A percentile compares a stretch with the other conserved stretches of the same genome.
Conservation (phyloP, 495 filamentous ascomycete genomes). For the Cairneyella variabilis region DNA sequence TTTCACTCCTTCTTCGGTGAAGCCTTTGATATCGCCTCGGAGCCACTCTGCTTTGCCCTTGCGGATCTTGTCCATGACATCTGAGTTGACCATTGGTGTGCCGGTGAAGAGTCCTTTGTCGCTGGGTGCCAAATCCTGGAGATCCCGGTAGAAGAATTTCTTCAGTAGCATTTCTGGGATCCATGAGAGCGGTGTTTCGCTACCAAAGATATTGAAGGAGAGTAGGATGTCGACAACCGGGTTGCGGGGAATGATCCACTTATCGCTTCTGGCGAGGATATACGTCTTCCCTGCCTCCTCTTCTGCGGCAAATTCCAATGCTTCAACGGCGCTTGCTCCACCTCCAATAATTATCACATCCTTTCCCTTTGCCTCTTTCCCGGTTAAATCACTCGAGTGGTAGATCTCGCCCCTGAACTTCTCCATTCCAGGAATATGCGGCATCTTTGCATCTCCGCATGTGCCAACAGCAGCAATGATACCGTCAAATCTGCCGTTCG, state of each 20-base stretch:
- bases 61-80: constrained; percentile 76
- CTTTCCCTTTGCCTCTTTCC: constrained; percentile 66
- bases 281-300: constrained; percentile 63
- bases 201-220: constrained; percentile 73
- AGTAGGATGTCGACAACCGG: constrained; percentile 68
- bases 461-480: constrained; percentile 74
- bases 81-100: constrained; percentile 83
- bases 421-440: constrained; percentile 59
- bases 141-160: constrained; percentile 80
- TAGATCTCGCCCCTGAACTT: constrained; percentile 64
- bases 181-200: constrained; percentile 69
- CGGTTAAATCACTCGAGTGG: constrained; percentile 72
- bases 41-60: constrained; percentile 72
- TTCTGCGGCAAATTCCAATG: constrained; percentile 71
- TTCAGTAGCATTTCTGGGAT: constrained; percentile 73
- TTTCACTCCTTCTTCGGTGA: constrained; percentile 58
- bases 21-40: constrained; percentile 69
- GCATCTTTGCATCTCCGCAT: constrained; percentile 73
- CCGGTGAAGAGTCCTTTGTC: constrained; percentile 71
- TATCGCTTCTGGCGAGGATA: constrained; percentile 74
- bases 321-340: constrained; percentile 79
- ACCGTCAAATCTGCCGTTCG: constrained; percentile 71
- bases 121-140: constrained; percentile 69
- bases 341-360: constrained; percentile 73
- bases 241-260: constrained; percentile 87